Evolutionary conservation across 2,329 filamentous ascomycete genomes (phyloP), one percentile per base, ranked within the genome.

Genomic region (Reticulascus tulasneorum): DNA sequence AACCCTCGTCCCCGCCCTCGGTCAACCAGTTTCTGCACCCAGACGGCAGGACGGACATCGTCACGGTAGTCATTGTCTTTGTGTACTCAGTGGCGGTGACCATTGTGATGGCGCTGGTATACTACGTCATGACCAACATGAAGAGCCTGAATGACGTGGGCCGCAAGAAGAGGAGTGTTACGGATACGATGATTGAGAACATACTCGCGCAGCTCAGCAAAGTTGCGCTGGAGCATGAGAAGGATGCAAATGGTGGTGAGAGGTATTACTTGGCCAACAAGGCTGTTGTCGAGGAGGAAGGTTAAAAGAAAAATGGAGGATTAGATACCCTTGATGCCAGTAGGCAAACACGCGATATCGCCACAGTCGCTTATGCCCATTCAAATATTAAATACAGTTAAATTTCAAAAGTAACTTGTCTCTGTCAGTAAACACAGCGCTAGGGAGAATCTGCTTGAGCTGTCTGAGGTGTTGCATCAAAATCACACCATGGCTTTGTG

Each of bases 61-160:
- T 82, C 53, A 82, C 79, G 34, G 74, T 81, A 19, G 76, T 84
- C 37, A 64, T 81, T 45, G 64, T 82, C 53, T 82, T 79, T 77
- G 66, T 65, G 29, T 82, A 79, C 67, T 79, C 75, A n/a, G 77
- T 82, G 43, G 77, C 75, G 56, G 76, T 82, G 40, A 75, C 73
- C 42, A 75, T 82, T 51, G 69, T 82, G 62, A 75, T 80, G 47
- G 78, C 77, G 50, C 78, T 82, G 50, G 73, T 79, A 44, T 82
- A 82, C 66, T 75, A 68, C 58, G 57, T 79, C 27, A 68, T 82
- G 46, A 79, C 79, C 66, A 65, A 68, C 54, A 70, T 79, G 49
- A 49, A 60, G 22, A 73, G 67, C 65, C 68, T 82, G 44, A 71
- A 78, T 54, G 70, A 82, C 55, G 69, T 83, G 22, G 79, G 79